phyloP scores from a whole-genome alignment of 108 stramenopile genomes.

The Nitzschia sp. region DNA sequence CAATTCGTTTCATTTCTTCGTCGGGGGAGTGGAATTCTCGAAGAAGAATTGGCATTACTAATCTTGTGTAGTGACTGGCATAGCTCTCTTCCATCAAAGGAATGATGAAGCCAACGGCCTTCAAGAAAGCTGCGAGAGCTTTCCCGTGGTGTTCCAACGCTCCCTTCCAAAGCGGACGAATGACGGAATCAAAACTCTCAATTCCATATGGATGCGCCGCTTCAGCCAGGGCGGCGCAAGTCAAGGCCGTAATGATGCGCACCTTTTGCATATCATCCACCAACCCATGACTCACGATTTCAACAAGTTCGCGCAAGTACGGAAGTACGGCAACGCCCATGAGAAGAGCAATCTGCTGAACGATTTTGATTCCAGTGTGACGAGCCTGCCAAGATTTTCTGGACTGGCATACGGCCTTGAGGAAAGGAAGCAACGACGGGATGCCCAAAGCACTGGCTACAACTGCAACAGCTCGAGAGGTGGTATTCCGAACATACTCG shows the following conservation, averaged over 20 bases:
- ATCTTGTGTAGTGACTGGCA: constrained; percentile 98
- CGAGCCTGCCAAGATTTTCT: constrained; percentile 98
- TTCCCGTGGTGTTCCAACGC: constrained; percentile 97
- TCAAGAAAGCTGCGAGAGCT: constrained; percentile 96
- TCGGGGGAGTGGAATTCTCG: constrained; percentile 96
- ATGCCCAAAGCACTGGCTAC: constrained; percentile 98
- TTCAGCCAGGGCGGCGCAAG: constrained; percentile 96
- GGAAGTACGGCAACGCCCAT: constrained; percentile 99
- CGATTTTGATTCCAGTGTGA: constrained; percentile 99
- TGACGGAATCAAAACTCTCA: constrained; percentile 98
- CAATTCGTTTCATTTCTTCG: constrained; percentile 98
- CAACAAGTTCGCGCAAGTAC: constrained; percentile 93
- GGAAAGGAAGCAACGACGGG: constrained; percentile 93
- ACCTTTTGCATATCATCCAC: constrained; percentile 97
- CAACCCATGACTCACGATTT: constrained; percentile 95
- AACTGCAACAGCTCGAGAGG: constrained; percentile 97
- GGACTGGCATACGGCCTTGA: constrained; percentile 98
- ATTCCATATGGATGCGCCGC: constrained; percentile 99
- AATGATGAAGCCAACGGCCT: constrained; percentile 98
- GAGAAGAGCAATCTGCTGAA: constrained; percentile 98
- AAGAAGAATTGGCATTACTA: constrained; percentile 98
- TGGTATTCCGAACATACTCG: constrained; percentile 98
- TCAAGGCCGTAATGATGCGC: constrained; percentile 95
- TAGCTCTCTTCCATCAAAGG: constrained; percentile 99
- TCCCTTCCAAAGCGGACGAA: constrained; percentile 98